Evolutionary conservation across 352 stramenopile genomes (phyloP), one percentile per base, ranked within the genome.

Genomic region (Phytophthora nicotianae): DNA sequence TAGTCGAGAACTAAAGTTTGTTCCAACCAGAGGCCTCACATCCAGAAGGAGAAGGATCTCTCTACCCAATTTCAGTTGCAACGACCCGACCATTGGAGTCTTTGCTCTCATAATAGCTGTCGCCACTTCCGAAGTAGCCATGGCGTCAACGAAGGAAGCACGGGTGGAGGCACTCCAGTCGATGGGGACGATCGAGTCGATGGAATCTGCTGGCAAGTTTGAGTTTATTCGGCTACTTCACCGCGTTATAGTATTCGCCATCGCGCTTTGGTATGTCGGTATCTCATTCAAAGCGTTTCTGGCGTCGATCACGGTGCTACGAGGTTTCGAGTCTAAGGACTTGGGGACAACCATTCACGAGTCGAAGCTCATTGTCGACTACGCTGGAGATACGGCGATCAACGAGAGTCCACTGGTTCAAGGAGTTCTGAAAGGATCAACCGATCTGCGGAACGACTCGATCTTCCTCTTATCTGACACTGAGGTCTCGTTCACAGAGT

Each of bases 331-430:
- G 33, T 47, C 47, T 8, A 65, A 69, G 14, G 61, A 65, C 4
- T 50, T 69, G 14, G 61, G 61, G 3, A 27, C 24, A 10, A 55
- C 37, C 0, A n/a, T 65, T 2, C 61, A 70, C 38, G 48, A 55
- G 13, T 56, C 40, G 0, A 62, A 26, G 5, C 52, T 83, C 13
- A 80, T 80, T 43, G 64, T 42, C 4, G 43, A 21, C 11, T 80
- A 75, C 32, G 50, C 62, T n/a, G 74, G 74, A 11, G 35, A 26
- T 4, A 20, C 21, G 4, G 58, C 51, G 1, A 62, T 83, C 21
- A 60, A 52, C 3, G 64, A 80, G 1, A 77, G 68, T 41, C 63
- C 52, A n/a, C 41, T 83, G 10, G 33, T 81, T 4, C 50, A 65
- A 5, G 35, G 59, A 4, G 35, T 72, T 2, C 53, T 74, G 14